phyloP scores from a whole-genome alignment of 176 grass and related monocot species.

The Ensete glaucum region DNA sequence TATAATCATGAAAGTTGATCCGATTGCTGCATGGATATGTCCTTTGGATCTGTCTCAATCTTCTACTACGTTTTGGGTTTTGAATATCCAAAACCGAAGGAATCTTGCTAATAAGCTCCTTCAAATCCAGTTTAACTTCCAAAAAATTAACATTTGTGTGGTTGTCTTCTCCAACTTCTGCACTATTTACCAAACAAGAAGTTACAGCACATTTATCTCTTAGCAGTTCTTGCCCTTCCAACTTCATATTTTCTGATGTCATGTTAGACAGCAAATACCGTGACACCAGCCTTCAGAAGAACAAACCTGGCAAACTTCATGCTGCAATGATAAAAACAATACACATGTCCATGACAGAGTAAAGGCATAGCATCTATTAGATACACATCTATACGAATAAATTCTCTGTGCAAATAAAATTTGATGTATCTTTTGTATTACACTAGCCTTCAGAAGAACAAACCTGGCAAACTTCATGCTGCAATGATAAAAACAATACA shows the following conservation, averaged over 20 bases:
- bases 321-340: background rate
- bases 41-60: background rate
- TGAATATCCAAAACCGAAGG: background rate
- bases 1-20: constrained; percentile 10
- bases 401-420: too few relatives aligned
- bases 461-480: background rate
- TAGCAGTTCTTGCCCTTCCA: background rate
- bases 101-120: background rate
- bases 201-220: background rate
- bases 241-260: background rate
- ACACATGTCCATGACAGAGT: too few relatives aligned
- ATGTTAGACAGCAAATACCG: background rate
- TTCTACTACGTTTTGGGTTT: background rate
- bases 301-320: background rate
- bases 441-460: background rate
- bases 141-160: background rate
- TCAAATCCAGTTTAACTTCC: constrained; percentile 2
- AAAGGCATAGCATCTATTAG: too few relatives aligned
- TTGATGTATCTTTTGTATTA: too few relatives aligned
- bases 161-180: background rate
- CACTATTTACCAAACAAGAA: background rate
- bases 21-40: background rate
- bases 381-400: too few relatives aligned
- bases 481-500: background rate
- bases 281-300: background rate